Percentiles rank a stretch among this genome's conserved stretches.
Evolutionary conservation across 768 basidiomycete genomes (phyloP).

Genomic region (Rhodotorula sphaerocarpa): DNA sequence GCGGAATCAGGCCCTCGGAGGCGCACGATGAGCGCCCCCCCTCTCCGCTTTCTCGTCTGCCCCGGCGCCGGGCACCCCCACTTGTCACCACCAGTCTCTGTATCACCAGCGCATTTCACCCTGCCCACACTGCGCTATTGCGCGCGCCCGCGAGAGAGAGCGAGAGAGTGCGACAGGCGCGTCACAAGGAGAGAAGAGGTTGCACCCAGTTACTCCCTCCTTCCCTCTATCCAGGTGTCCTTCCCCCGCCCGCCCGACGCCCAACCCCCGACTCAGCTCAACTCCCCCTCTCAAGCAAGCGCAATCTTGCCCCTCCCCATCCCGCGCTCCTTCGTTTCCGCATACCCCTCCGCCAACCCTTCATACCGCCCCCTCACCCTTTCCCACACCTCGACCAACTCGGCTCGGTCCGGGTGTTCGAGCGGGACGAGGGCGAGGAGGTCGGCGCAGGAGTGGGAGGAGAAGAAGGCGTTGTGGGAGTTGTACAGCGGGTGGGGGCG

Average conservation of each 20-base stretch:
- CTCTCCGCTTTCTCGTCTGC: neutral
- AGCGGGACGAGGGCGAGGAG: constrained; percentile 23
- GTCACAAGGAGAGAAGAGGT: too few species aligned
- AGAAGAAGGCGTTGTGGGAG: constrained; percentile 37
- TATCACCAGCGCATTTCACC: too few species aligned
- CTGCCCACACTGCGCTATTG: too few species aligned
- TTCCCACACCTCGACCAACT: constrained; percentile 9
- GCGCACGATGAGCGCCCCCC: neutral
- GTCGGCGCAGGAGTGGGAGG: constrained; percentile 22
- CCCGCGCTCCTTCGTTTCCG: constrained; percentile 34
- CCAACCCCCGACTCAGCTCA: too few species aligned
- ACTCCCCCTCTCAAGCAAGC: too few species aligned
- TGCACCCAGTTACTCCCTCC: too few species aligned
- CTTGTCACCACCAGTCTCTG: too few species aligned
- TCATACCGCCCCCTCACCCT: constrained; percentile 32
- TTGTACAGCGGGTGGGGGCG: constrained; percentile 40
- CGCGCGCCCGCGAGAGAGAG: too few species aligned
- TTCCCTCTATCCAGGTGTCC: too few species aligned
- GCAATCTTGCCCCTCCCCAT: constrained; percentile 29
- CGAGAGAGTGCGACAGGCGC: too few species aligned
- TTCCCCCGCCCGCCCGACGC: too few species aligned
- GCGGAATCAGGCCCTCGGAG: neutral
- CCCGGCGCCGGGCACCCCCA: neutral
- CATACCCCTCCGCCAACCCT: constrained; percentile 35
- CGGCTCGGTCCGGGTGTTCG: constrained; percentile 11